phyloP scores from a whole-genome alignment of 495 filamentous ascomycete species.

The Xylaria flabelliformis region DNA sequence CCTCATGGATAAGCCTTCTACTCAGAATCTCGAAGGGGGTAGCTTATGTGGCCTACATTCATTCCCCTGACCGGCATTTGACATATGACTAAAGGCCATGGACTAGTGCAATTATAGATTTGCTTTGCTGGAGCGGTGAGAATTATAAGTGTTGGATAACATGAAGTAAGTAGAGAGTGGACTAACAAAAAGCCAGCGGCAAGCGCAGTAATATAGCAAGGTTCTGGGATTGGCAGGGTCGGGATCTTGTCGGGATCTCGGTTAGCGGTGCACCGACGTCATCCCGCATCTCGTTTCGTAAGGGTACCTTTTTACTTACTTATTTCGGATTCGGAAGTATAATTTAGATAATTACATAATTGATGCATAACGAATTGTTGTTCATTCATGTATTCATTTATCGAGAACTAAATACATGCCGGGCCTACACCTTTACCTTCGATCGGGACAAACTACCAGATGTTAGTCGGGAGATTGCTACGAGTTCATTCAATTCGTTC shows the following conservation, averaged over 20 bases:
- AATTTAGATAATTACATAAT: too few species aligned
- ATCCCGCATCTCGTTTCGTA: not conserved
- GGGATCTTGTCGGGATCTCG: not conserved
- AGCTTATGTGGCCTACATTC: too few species aligned
- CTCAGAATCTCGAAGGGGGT: too few species aligned
- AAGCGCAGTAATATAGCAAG: not conserved
- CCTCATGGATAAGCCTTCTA: too few species aligned
- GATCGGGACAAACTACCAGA: not conserved
- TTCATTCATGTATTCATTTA: too few species aligned
- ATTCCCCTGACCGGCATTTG: too few species aligned
- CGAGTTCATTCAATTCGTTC: not conserved
- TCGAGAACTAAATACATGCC: too few species aligned
- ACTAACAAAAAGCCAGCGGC: not conserved
- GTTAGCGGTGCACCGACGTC: slow-evolving; percentile 4
- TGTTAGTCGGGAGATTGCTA: not conserved
- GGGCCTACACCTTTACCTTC: not conserved
- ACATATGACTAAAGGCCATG: too few species aligned
- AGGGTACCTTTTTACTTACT: not conserved
- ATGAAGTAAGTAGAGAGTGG: too few species aligned
- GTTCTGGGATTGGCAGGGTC: not conserved
- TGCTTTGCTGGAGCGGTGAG: not conserved
- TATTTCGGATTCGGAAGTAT: too few species aligned
- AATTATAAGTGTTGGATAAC: too few species aligned
- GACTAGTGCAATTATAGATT: not conserved
- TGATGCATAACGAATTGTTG: too few species aligned